phyloP scores from a whole-genome alignment of 306 rosid species.

The Clitoria ternatea region DNA sequence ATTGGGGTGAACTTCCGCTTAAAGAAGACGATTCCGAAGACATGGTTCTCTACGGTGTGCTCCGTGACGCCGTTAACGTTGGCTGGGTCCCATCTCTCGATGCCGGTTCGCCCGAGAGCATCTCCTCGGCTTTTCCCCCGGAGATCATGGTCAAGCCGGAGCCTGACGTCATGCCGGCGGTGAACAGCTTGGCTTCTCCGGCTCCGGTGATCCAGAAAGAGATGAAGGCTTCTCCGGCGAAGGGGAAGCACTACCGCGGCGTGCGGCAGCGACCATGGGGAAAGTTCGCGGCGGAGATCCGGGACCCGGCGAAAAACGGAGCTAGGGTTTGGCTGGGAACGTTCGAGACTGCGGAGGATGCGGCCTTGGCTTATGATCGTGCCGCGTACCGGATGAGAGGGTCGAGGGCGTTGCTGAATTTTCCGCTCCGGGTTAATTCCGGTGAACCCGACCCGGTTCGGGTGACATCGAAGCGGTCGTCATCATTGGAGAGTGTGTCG shows the following conservation, averaged over 20 bases:
- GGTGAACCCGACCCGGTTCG: slow-evolving; percentile 96
- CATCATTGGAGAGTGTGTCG: slow-evolving; percentile 43
- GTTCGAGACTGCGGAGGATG: slow-evolving; percentile 92
- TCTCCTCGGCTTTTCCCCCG: slow-evolving; percentile 1
- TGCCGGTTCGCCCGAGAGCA: slow-evolving; percentile 23
- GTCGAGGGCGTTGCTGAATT: slow-evolving; percentile 75
- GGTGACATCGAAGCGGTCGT: slow-evolving; percentile 61
- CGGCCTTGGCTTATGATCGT: slow-evolving; percentile 86
- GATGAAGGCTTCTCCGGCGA: slow-evolving; percentile 30
- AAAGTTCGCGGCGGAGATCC: slow-evolving; percentile 92
- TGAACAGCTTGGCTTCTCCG: too few relatives aligned
- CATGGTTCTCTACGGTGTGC: slow-evolving; percentile 75
- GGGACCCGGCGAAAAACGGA: slow-evolving; percentile 96
- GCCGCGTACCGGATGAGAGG: slow-evolving; percentile 95
- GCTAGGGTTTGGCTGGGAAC: slow-evolving; percentile 98
- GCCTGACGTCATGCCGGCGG: slow-evolving; percentile 31
- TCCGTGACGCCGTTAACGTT: slow-evolving; percentile 64
- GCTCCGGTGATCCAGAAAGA: neutral
- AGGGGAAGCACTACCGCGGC: slow-evolving; percentile 93
- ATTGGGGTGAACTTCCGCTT: slow-evolving; percentile 83
- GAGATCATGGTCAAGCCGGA: slow-evolving; percentile 42
- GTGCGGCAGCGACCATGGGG: slow-evolving; percentile 97
- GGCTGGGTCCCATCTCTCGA: slow-evolving; percentile 87
- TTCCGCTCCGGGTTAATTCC: slow-evolving; percentile 83
- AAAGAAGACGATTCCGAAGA: slow-evolving; percentile 88